Conservation (phyloP, 371 early-diverging fungal species). For the Apophysomyces ossiformis region DNA sequence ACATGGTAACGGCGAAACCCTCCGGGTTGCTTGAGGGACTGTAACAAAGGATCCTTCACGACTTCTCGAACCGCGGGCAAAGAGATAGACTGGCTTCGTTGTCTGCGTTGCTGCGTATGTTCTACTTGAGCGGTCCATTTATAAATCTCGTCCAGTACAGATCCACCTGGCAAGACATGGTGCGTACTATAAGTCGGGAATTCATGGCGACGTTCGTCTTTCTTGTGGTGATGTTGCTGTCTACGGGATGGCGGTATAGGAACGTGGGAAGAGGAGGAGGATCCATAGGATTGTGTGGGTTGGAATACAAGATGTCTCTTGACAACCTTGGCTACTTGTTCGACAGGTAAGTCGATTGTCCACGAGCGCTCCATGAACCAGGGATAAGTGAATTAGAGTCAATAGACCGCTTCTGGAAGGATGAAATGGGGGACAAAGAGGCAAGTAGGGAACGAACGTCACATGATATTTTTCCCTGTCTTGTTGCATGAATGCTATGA, state of each 20-base stretch:
- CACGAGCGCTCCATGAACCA: constrained; percentile 47
- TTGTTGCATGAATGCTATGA: constrained; percentile 4
- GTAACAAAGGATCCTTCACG: constrained; percentile 43
- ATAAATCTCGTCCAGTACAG: constrained; percentile 88
- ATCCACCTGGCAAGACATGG: constrained; percentile 69
- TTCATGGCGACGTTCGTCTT: constrained; percentile 23
- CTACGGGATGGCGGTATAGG: constrained; percentile 34
- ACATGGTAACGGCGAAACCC: constrained; percentile 90
- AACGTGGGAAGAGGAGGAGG: constrained; percentile 28
- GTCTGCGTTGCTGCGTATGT: constrained; percentile 52
- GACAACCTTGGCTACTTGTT: constrained; percentile 74
- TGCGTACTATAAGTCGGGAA: constrained; percentile 39
- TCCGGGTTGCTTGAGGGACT: constrained; percentile 75
- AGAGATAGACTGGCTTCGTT: constrained; percentile 62
- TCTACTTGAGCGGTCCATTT: constrained; percentile 90
- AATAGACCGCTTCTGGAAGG: constrained; percentile 4
- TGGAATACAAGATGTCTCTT: constrained; percentile 71
- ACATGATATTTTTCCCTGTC: constrained; percentile 1
- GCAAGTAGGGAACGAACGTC: constrained; percentile 1
- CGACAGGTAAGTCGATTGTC: constrained; percentile 65
- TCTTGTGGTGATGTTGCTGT: constrained; percentile 28
- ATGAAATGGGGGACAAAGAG: background rate
- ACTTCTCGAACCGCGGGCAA: constrained; percentile 47
- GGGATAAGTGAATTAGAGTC: background rate
- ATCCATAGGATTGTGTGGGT: constrained; percentile 30